Percentiles rank a stretch among this genome's conserved stretches.
Conservation (phyloP, 148 eudicot species). For the Rheum nobile region DNA sequence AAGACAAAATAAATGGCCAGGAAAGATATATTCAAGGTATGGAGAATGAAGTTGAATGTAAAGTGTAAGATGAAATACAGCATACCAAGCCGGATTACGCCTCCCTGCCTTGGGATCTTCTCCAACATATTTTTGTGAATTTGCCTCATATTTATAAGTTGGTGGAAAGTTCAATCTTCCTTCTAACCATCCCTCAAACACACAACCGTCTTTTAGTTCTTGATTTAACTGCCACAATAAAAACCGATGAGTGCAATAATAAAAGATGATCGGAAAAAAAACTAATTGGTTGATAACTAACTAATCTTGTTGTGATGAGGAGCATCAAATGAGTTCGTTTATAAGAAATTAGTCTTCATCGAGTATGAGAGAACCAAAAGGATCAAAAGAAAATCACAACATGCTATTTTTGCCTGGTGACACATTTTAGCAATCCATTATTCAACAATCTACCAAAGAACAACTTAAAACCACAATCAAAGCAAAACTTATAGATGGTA, state of each 20-base stretch:
- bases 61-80: too few relatives aligned
- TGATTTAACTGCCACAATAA: conserved; percentile 44
- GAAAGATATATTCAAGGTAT: too few relatives aligned
- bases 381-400: too few relatives aligned
- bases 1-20: too few relatives aligned
- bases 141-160: conserved; percentile 78
- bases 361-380: too few relatives aligned
- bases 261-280: background rate
- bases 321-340: background rate
- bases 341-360: background rate
- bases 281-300: background rate
- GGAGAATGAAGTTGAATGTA: too few relatives aligned
- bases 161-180: conserved; percentile 70
- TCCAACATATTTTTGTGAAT: conserved; percentile 62
- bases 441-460: too few relatives aligned
- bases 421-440: too few relatives aligned
- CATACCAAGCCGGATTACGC: conserved; percentile 97
- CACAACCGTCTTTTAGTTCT: conserved; percentile 68
- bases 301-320: background rate
- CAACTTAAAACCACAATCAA: background rate
- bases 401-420: too few relatives aligned
- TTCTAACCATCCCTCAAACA: conserved; percentile 94
- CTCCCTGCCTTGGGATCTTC: conserved; percentile 81
- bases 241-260: conserved; percentile 5
- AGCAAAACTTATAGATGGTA: background rate